These are phyloP conservation scores for Gossypium sturtianum DNA, from an alignment of 345 rosid genomes.

Conservation along the genomic window DNA sequence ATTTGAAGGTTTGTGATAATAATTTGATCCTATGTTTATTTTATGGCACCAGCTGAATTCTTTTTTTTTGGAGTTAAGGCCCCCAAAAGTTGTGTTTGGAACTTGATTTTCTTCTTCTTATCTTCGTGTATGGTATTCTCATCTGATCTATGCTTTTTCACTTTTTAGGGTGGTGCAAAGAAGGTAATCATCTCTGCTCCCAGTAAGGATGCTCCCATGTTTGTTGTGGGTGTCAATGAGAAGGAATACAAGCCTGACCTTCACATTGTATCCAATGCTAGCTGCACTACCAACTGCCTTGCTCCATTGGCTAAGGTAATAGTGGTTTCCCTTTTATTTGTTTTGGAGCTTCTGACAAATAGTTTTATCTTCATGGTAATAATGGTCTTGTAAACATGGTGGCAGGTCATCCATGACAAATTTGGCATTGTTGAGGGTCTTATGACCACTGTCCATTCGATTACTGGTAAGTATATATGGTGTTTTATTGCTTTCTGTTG, in stretches of 20 bases:
- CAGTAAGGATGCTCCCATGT: slow-evolving; percentile 67
- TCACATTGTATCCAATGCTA: slow-evolving; percentile 52
- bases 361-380: background rate
- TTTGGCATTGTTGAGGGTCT: slow-evolving; percentile 73
- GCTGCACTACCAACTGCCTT: slow-evolving; percentile 75
- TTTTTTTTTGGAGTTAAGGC: background rate
- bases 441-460: slow-evolving; percentile 69
- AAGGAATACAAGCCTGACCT: slow-evolving; percentile 48
- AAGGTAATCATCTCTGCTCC: slow-evolving; percentile 59
- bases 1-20: slow-evolving; percentile 5
- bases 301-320: slow-evolving; percentile 65
- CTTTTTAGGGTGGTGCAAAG: slow-evolving; percentile 55
- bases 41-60: background rate
- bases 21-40: background rate
- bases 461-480: slow-evolving; percentile 35
- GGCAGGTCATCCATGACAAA: slow-evolving; percentile 50
- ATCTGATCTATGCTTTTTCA: background rate
- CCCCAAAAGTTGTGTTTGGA: background rate
- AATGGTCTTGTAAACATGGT: background rate
- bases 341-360: background rate
- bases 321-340: background rate
- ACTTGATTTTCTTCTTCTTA: background rate
- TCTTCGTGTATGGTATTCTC: background rate
- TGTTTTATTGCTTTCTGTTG: background rate
- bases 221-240: slow-evolving; percentile 66